Evolutionary conservation across 192 early-diverging fungal genomes (phyloP), one percentile per base, ranked within the genome.

Genomic region (Pilaira anomala): DNA sequence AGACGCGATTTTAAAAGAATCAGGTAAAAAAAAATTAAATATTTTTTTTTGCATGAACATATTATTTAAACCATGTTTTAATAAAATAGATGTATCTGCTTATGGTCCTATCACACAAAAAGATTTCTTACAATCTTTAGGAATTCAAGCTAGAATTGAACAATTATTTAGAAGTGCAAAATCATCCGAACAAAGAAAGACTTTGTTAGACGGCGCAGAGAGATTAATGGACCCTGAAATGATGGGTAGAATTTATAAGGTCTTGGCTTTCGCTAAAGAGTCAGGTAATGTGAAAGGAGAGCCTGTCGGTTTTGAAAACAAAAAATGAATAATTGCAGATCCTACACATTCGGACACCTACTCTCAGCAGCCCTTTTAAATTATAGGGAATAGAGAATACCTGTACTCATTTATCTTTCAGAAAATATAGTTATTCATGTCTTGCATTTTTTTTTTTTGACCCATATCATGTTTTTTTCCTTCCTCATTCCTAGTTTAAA

Each of bases 191-290:
- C 61, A 75, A 28, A 82, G 83, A 19, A 83, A 88, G 52, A 77
- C 79, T 13, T 68, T 97, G 26, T 85, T 91, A 30, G 69, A 77
- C 11, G 81, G 85, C 21, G 90, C 85, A 61, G 84, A 89, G 59
- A 78, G 95, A 2, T 72, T 95, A 13, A 82, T 92, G 0, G 85
- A 92, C 25, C 85, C 85, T 8, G 66, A 77, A 22, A 76, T 78
- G 52, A 97, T 97, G 95, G 93, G 95, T 7, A 82, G 83, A 36
- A 84, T 92, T 36, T 97, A 97, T 73, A 93, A 94, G 77, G 83
- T 81, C n/a, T n/a, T n/a, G n/a, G n/a, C n/a, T n/a, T n/a, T n/a
- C n/a, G n/a, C n/a, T n/a, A n/a, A n/a, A n/a, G n/a, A n/a, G n/a
- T n/a, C n/a, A n/a, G n/a, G n/a, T n/a, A n/a, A n/a, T n/a, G n/a